These are phyloP conservation scores for Botryotinia convoluta DNA, from an alignment of 2,329 filamentous ascomycete species.

Conservation along the genomic window DNA sequence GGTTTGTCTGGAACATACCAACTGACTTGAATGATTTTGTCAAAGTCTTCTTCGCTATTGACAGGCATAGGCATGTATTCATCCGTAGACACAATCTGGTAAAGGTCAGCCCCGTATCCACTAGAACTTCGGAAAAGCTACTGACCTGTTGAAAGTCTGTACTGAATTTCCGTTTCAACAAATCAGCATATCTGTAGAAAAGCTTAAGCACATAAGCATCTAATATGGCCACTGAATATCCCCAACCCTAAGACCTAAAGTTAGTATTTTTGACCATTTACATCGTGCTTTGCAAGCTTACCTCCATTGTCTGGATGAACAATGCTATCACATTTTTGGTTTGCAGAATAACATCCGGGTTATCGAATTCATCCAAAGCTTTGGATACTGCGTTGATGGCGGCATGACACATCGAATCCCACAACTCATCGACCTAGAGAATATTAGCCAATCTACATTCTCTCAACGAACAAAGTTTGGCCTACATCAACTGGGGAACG, in stretches of 20 bases:
- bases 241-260: constrained; percentile 66
- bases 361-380: constrained; percentile 74
- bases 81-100: constrained; percentile 75
- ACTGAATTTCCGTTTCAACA: constrained; percentile 87
- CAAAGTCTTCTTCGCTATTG: constrained; percentile 83
- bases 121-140: constrained; percentile 5
- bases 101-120: constrained; percentile 22
- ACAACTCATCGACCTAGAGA: constrained; percentile 86
- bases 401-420: constrained; percentile 95
- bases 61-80: constrained; percentile 99
- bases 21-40: constrained; percentile 92
- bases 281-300: constrained; percentile 41
- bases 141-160: constrained; percentile 88
- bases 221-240: constrained; percentile 77
- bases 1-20: constrained; percentile 89
- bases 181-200: constrained; percentile 90
- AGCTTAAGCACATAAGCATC: constrained; percentile 77
- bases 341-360: constrained; percentile 87
- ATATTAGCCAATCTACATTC: constrained; percentile 22
- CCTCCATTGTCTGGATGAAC: constrained; percentile 98
- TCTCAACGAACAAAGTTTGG: constrained; percentile 13
- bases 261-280: neutral
- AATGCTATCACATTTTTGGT: constrained; percentile 90
- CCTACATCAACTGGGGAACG: constrained; percentile 77
- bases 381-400: constrained; percentile 79